Conservation (phyloP, 164 flowering plant genomes). For the Vitis labrusca region DNA sequence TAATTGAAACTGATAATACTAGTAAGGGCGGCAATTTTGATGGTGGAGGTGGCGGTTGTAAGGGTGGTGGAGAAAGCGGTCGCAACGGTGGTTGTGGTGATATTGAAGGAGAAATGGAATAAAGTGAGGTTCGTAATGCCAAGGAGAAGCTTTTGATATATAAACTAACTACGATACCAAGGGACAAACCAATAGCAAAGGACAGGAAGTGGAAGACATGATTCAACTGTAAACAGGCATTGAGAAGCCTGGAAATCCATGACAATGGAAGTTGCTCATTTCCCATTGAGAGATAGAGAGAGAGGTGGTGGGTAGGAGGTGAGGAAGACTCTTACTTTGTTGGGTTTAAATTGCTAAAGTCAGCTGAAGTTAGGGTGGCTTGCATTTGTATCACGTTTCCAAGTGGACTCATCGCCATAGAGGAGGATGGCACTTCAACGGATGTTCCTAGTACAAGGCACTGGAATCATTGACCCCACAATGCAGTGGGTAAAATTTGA, state of each 20-base stretch:
- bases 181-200: conserved; percentile 20
- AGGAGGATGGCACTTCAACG: too few relatives aligned
- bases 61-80: neutral
- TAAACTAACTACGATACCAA: conserved; percentile 13
- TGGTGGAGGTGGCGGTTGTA: neutral
- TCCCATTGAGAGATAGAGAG: neutral
- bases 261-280: neutral
- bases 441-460: too few relatives aligned
- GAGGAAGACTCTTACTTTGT: neutral
- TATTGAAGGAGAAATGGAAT: neutral
- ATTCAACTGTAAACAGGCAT: neutral
- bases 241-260: neutral
- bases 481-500: too few relatives aligned
- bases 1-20: neutral
- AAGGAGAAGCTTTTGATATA: conserved; percentile 8
- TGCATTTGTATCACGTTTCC: too few relatives aligned
- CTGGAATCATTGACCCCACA: too few relatives aligned
- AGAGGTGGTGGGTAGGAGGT: neutral
- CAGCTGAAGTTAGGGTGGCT: neutral
- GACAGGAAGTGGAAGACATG: conserved; percentile 9
- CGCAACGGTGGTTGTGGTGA: conserved; percentile 1
- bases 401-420: too few relatives aligned
- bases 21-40: neutral
- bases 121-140: neutral
- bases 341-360: neutral